Percentiles rank a stretch among this genome's conserved stretches.
These are phyloP conservation scores for Thyridium curvatum DNA, from an alignment of 2,329 filamentous ascomycete genomes.

Conservation along the genomic window DNA sequence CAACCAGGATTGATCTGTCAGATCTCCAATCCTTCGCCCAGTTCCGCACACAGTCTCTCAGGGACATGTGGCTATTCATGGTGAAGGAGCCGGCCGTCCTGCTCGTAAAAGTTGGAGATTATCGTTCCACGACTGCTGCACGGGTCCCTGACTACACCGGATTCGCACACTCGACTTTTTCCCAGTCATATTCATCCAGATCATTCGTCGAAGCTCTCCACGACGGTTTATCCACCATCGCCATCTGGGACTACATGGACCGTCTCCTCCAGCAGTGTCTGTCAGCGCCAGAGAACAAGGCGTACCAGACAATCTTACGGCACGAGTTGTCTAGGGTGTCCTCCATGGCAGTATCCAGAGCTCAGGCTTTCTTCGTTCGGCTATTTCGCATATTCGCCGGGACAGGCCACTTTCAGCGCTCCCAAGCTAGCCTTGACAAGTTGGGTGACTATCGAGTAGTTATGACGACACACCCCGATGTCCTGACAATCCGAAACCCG, in stretches of 20 bases:
- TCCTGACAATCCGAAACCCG: constrained; percentile 26
- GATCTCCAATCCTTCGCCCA: no score
- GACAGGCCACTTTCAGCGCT: no score
- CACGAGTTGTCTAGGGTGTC: constrained; percentile 40
- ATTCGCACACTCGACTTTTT: constrained; percentile 23
- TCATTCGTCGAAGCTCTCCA: constrained; percentile 35
- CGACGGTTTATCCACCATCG: constrained; percentile 21
- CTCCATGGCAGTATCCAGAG: constrained; percentile 32
- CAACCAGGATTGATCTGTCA: no score
- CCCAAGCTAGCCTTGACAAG: constrained; percentile 16
- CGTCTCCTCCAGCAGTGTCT: constrained; percentile 28
- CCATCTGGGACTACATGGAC: constrained; percentile 33
- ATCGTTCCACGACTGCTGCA: no score
- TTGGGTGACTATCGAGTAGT: constrained; percentile 25
- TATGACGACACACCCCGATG: constrained; percentile 33
- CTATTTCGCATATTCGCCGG: constrained; percentile 16
- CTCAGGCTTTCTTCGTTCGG: constrained; percentile 32
- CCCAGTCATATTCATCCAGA: constrained; percentile 30
- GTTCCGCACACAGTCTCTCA: no score
- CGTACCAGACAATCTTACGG: constrained; percentile 24
- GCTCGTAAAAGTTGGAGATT: no score
- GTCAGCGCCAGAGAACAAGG: constrained; percentile 15
- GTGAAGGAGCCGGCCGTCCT: no score
- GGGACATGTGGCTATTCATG: constrained; percentile 28
- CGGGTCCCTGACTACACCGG: constrained; percentile 39